Percentiles rank a stretch among this genome's conserved stretches.
phyloP scores from a whole-genome alignment of 768 basidiomycete genomes.

The Basidioascus undulatus region DNA sequence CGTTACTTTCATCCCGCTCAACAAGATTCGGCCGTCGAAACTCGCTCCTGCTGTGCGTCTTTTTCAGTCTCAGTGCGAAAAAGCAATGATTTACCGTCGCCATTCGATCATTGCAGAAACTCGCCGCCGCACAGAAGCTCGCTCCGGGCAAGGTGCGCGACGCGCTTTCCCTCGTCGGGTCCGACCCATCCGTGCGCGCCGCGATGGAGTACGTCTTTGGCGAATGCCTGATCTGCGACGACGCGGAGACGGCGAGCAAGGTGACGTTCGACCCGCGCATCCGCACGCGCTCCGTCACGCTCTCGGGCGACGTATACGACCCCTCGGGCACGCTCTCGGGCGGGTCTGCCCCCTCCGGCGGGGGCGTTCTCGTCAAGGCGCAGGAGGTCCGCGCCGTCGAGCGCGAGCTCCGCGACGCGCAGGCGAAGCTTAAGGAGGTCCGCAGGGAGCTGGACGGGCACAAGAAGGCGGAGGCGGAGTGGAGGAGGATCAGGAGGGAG shows the following conservation, averaged over 20 bases:
- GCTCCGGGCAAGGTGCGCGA: slow-evolving; percentile 59
- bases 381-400: slow-evolving; percentile 58
- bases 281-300: slow-evolving; percentile 61
- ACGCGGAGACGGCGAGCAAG: slow-evolving; percentile 57
- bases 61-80: too few relatives aligned
- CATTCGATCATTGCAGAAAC: slow-evolving; percentile 31
- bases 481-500: slow-evolving; percentile 36
- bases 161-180: slow-evolving; percentile 73
- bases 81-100: neutral
- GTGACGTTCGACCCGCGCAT: slow-evolving; percentile 50
- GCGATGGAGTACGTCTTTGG: slow-evolving; percentile 89
- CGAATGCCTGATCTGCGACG: slow-evolving; percentile 73
- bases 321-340: slow-evolving; percentile 83
- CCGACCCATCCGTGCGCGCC: slow-evolving; percentile 49
- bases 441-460: slow-evolving; percentile 30
- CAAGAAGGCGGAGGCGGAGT: slow-evolving; percentile 32
- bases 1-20: slow-evolving; percentile 80
- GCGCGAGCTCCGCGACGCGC: slow-evolving; percentile 29
- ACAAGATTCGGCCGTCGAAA: slow-evolving; percentile 51
- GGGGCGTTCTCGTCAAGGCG: slow-evolving; percentile 51
- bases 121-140: slow-evolving; percentile 40
- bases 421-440: slow-evolving; percentile 25
- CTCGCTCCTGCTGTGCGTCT: slow-evolving; percentile 27
- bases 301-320: slow-evolving; percentile 89
- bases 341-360: slow-evolving; percentile 56